These are phyloP conservation scores for Babesia bigemina DNA, from an alignment of 169 alveolate genomes.

Conservation along the genomic window DNA sequence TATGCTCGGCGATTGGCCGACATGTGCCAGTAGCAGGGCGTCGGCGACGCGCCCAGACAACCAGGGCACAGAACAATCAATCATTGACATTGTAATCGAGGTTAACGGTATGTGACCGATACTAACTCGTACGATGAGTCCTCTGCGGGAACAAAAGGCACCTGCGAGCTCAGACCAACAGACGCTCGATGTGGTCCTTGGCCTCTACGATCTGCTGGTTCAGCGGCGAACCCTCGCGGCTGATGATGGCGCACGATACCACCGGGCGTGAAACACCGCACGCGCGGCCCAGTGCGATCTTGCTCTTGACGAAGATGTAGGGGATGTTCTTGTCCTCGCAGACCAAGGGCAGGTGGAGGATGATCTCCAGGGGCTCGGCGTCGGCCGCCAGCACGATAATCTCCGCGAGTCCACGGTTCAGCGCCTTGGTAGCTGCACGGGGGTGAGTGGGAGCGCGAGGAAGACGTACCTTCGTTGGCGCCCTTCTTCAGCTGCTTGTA, in stretches of 20 bases:
- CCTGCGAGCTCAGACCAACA: constrained; percentile 82
- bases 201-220: constrained; percentile 93
- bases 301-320: constrained; percentile 95
- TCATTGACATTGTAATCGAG: no score
- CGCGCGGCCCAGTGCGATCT: constrained; percentile 97
- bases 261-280: constrained; percentile 98
- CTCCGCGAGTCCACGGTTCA: constrained; percentile 97
- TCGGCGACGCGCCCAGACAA: no score
- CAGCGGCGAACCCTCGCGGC: constrained; percentile 93
- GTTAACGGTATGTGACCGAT: no score
- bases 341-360: constrained; percentile 95
- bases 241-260: constrained; percentile 94
- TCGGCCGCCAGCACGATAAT: constrained; percentile 98
- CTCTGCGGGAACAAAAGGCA: no score
- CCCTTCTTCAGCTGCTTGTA: constrained; percentile 94
- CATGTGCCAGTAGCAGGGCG: no score
- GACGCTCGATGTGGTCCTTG: constrained; percentile 96
- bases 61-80: no score
- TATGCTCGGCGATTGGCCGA: no score
- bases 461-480: constrained; percentile 86
- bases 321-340: constrained; percentile 99
- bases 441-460: constrained; percentile 41
- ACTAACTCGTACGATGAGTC: no score
- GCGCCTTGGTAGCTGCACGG: constrained; percentile 93
- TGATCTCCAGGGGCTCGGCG: constrained; percentile 99